Evolutionary conservation across 2,329 filamentous ascomycete species (phyloP).

Genomic region (Trichophyton benhamiae): DNA sequence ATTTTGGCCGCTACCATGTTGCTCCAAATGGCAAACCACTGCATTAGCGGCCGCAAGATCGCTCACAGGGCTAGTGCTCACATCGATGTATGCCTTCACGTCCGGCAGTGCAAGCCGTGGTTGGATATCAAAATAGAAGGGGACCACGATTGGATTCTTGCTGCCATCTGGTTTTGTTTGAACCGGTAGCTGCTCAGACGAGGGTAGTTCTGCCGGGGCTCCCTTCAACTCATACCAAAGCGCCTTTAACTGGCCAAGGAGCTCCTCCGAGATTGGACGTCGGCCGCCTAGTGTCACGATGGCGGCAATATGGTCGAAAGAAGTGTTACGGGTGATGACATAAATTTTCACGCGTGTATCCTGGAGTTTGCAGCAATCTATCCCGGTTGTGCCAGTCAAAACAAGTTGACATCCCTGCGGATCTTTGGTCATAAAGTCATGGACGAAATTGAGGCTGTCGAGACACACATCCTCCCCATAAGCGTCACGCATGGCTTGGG

Average conservation of each 20-base stretch:
- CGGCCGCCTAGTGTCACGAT: constrained; percentile 53
- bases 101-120: background rate
- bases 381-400: background rate
- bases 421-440: background rate
- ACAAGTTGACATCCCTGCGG: background rate
- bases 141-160: background rate
- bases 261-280: background rate
- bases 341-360: background rate
- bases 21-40: background rate
- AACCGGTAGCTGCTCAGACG: background rate
- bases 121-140: constrained; percentile 1
- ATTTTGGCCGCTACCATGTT: background rate
- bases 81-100: background rate
- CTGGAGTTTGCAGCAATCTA: background rate
- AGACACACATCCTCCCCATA: background rate
- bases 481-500: background rate
- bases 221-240: constrained; percentile 1
- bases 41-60: background rate
- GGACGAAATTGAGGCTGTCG: background rate
- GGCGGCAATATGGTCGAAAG: constrained; percentile 61
- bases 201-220: background rate
- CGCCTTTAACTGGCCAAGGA: background rate
- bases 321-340: constrained; percentile 49
- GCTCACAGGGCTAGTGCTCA: background rate
- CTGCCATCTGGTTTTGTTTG: background rate